Evolutionary conservation across 108 stramenopile species (phyloP).

Genomic region (Pseudonitzschia pungens): DNA sequence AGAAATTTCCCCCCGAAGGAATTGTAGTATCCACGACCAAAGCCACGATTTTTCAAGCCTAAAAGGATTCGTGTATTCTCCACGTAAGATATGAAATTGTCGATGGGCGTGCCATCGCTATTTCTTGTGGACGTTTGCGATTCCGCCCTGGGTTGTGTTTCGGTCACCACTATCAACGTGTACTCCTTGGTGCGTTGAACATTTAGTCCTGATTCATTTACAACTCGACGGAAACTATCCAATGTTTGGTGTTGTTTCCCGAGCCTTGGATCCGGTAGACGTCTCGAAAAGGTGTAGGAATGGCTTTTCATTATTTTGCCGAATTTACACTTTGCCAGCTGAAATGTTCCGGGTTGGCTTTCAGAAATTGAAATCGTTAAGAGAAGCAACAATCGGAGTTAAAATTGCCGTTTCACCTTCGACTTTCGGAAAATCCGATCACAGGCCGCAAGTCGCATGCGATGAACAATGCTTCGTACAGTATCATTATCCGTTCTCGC

Average conservation of each 20-base stretch:
- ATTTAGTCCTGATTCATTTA: background rate
- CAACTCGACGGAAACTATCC: conserved; percentile 25
- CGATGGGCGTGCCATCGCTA: background rate
- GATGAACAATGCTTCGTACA: no score
- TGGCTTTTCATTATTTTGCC: background rate
- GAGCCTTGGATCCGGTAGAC: conserved; percentile 23
- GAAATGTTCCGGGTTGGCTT: no score
- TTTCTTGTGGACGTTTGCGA: background rate
- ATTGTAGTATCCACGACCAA: conserved; percentile 70
- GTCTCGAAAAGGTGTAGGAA: conserved; percentile 14
- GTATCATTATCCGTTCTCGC: no score
- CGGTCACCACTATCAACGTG: conserved; percentile 45
- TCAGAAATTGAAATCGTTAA: no score
- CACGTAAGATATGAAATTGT: background rate
- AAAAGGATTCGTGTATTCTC: conserved; percentile 47
- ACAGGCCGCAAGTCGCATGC: no score
- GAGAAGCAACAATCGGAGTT: no score
- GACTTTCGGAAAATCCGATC: no score
- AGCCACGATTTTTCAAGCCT: conserved; percentile 71
- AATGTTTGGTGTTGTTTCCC: conserved; percentile 21
- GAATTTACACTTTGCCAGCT: no score
- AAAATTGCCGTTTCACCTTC: no score
- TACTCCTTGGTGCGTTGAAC: conserved; percentile 32
- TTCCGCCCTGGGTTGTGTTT: background rate
- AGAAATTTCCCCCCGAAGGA: conserved; percentile 78